phyloP scores from a whole-genome alignment of 371 early-diverging fungal species.

The Syncephalis fuscata region DNA sequence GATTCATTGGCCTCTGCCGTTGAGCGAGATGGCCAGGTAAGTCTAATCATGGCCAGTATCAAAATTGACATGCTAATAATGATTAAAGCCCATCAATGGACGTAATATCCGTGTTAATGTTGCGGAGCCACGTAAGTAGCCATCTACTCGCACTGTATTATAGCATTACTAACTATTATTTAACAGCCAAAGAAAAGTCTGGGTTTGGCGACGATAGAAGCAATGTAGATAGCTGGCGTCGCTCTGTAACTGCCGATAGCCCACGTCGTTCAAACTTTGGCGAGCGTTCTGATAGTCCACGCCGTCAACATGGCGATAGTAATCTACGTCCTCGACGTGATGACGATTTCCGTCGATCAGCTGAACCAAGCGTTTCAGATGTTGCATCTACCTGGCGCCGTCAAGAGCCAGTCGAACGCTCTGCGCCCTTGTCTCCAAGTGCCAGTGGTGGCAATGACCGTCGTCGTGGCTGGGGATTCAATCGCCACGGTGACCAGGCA shows the following conservation, averaged over 20 bases:
- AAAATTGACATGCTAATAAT: background rate
- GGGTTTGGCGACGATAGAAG: constrained; percentile 19
- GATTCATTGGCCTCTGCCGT: constrained; percentile 70
- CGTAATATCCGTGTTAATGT: constrained; percentile 69
- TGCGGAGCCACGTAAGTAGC: constrained; percentile 63
- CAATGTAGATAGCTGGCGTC: constrained; percentile 17
- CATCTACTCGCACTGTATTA: too few species aligned
- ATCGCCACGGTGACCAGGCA: constrained; percentile 14
- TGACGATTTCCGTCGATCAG: constrained; percentile 9
- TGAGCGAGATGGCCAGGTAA: constrained; percentile 35
- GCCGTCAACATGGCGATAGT: constrained; percentile 10
- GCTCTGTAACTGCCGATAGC: constrained; percentile 1
- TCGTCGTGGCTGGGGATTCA: constrained; percentile 12
- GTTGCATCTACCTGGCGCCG: constrained; percentile 27
- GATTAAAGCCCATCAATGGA: constrained; percentile 30
- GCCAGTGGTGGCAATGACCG: constrained; percentile 16
- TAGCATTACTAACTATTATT: too few species aligned
- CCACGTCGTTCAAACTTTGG: constrained; percentile 2
- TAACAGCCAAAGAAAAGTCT: constrained; percentile 16
- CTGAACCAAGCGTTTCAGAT: constrained; percentile 25
- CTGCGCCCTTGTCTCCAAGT: too few species aligned
- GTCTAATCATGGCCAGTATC: background rate
- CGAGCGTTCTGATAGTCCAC: constrained; percentile 11
- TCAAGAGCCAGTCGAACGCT: background rate
- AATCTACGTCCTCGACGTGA: constrained; percentile 16